A percentile compares a stretch with the other conserved stretches of the same genome.
Conservation (phyloP, 441 rosid genomes). For the Croton setiger region DNA sequence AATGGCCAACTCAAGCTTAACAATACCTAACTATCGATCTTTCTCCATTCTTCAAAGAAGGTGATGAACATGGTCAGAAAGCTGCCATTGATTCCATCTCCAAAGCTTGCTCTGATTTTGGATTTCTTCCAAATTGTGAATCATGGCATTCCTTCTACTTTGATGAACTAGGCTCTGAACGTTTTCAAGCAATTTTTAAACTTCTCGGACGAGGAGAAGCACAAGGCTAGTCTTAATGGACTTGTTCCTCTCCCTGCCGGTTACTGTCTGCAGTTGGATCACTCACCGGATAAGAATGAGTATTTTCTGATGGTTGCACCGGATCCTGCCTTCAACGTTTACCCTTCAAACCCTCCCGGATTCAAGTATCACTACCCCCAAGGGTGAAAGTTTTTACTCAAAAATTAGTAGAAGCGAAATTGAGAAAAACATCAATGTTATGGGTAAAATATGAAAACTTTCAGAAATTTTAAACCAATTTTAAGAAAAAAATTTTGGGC, state of each 20-base stretch:
- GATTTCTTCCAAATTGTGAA: conserved; percentile 52
- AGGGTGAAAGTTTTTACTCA: too few species aligned
- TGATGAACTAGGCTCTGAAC: conserved; percentile 35
- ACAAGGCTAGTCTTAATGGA: conserved; percentile 16
- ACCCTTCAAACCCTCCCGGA: conserved; percentile 42
- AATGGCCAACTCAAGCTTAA: conserved; percentile 14
- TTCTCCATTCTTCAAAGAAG: conserved; percentile 35
- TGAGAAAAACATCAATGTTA: too few species aligned
- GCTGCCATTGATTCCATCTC: conserved; percentile 32
- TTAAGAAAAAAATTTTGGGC: too few species aligned
- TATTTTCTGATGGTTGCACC: conserved; percentile 38
- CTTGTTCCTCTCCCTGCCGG: conserved; percentile 42
- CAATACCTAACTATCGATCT: conserved; percentile 41
- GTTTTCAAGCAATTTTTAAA: conserved; percentile 38
- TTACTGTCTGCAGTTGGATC: conserved; percentile 31
- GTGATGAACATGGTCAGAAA: conserved; percentile 30
- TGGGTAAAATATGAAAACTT: too few species aligned
- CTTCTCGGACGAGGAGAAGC: conserved; percentile 35
- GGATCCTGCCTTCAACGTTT: conserved; percentile 39
- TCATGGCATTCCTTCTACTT: conserved; percentile 36
- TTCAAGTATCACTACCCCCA: conserved; percentile 27
- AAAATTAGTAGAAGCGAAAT: too few species aligned
- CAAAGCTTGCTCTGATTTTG: conserved; percentile 38
- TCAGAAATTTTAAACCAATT: too few species aligned
- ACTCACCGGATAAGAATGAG: conserved; percentile 44